Conservation (phyloP, 108 stramenopile species). For the Hondaea fermentalgiana region DNA sequence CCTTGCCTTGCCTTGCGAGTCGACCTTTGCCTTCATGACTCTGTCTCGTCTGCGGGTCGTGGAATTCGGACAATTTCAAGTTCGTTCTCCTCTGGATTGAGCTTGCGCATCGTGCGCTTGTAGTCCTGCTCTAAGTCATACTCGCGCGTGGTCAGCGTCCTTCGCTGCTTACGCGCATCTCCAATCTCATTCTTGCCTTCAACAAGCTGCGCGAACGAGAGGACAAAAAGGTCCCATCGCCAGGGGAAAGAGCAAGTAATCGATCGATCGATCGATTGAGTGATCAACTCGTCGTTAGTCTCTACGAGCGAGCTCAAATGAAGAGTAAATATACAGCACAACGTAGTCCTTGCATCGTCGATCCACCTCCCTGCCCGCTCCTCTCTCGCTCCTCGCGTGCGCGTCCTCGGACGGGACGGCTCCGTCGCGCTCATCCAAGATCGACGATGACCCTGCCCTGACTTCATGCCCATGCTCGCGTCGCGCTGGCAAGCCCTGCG, state of each 20-base stretch:
- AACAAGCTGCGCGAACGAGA: neutral
- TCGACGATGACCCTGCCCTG: neutral
- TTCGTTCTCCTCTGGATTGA: neutral
- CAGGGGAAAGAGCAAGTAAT: neutral
- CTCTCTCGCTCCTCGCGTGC: too few species aligned
- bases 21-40: too few species aligned
- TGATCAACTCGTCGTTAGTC: too few species aligned
- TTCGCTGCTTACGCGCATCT: neutral
- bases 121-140: conserved; percentile 16
- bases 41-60: neutral
- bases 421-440: neutral
- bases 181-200: neutral
- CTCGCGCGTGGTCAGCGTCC: neutral
- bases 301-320: too few species aligned
- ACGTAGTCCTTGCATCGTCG: too few species aligned
- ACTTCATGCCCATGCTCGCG: neutral
- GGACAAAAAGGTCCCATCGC: neutral
- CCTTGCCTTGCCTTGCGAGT: too few species aligned
- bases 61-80: neutral
- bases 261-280: neutral
- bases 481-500: neutral
- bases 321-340: too few species aligned
- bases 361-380: too few species aligned
- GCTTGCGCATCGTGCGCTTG: neutral
- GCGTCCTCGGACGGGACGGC: too few species aligned